Evolutionary conservation across 106 monocot species (phyloP), one percentile per base, ranked within the genome.

Genomic region (Dactylorhiza incarnata): DNA sequence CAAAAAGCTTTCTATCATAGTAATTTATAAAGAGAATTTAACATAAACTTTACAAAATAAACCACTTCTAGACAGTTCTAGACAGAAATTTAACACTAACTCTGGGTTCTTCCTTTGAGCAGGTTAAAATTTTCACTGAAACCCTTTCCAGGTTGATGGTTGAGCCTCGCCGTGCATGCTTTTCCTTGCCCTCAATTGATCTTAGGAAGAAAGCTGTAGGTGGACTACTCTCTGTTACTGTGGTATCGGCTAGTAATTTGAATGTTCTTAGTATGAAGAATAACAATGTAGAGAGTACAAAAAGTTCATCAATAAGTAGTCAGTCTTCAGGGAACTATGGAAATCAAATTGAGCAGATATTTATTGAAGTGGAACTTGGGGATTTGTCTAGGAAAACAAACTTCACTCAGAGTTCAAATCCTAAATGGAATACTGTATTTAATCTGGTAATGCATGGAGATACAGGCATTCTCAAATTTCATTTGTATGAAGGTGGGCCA

Each of bases 51-150:
- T 37, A 37, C 37, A 37, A 37, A 37, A 37, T 37, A 37, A 37
- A 3, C 37, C 37, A 37, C 37, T 37, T 37, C 37, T 37, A 37
- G 37, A 37, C 37, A 37, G 37, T 37, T 37, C 37, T 37, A 37
- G 37, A 37, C 37, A 37, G 37, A 65, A 65, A 65, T n/a, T 11
- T 65, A 13, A 13, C 26, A 3, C 23, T 22, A 22, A 43, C 69
- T 69, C 45, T 46, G 69, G n/a, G 7, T 69, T 46, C 16, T 48
- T 8, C 8, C 48, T 72, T 10, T 49, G 8, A 49, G 9, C 87
- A 97, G 97, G 94, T 87, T 7, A 99, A 92, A 79, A 78, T 99
- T 76, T 86, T 89, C n/a, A 85, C 82, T 12, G 99, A 99, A 71
- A 94, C 94, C 8, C 79, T 99, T 65, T 76, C 69, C 2, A 99